Evolutionary conservation across 2,329 filamentous ascomycete genomes (phyloP).

Genomic region (Claviceps fusiformis): DNA sequence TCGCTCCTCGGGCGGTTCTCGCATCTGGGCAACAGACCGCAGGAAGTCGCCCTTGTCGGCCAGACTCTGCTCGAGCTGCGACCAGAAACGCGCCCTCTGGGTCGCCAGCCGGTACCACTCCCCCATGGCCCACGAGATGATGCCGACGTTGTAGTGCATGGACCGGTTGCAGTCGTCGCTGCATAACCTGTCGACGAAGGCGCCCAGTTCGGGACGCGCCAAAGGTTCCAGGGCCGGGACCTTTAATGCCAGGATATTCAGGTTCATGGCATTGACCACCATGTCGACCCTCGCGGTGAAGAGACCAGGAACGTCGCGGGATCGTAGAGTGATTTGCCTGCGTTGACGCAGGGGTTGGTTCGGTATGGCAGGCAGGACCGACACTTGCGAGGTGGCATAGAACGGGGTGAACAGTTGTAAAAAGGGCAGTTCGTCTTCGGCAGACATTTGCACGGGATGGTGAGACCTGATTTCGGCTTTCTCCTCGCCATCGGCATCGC

Average conservation of each 20-base stretch:
- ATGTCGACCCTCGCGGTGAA: constrained; percentile 46
- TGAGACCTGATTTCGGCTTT: constrained; percentile 42
- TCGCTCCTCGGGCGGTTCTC: constrained; percentile 12
- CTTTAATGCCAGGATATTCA: constrained; percentile 36
- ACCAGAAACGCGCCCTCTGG: constrained; percentile 51
- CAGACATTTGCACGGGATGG: constrained; percentile 46
- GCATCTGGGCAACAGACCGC: constrained; percentile 11
- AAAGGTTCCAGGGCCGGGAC: constrained; percentile 43
- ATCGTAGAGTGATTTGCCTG: constrained; percentile 40
- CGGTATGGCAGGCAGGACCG: constrained; percentile 25
- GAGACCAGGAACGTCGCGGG: constrained; percentile 30
- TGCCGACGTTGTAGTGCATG: constrained; percentile 41
- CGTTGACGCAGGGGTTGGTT: constrained; percentile 31
- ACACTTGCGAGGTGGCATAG: constrained; percentile 41
- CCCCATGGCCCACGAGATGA: constrained; percentile 52
- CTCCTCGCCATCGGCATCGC: constrained; percentile 15
- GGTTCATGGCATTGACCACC: constrained; percentile 39
- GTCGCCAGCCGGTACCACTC: constrained; percentile 52
- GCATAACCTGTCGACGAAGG: constrained; percentile 34
- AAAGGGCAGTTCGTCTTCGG: constrained; percentile 53
- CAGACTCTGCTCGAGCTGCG: constrained; percentile 35
- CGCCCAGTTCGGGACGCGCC: constrained; percentile 43
- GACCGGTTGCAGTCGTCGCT: constrained; percentile 26
- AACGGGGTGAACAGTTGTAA: constrained; percentile 60
- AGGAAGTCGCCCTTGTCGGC: constrained; percentile 16